A percentile compares a stretch with the other conserved stretches of the same genome.
phyloP scores from a whole-genome alignment of 2,329 filamentous ascomycete genomes.

The Parastagonospora avenae region DNA sequence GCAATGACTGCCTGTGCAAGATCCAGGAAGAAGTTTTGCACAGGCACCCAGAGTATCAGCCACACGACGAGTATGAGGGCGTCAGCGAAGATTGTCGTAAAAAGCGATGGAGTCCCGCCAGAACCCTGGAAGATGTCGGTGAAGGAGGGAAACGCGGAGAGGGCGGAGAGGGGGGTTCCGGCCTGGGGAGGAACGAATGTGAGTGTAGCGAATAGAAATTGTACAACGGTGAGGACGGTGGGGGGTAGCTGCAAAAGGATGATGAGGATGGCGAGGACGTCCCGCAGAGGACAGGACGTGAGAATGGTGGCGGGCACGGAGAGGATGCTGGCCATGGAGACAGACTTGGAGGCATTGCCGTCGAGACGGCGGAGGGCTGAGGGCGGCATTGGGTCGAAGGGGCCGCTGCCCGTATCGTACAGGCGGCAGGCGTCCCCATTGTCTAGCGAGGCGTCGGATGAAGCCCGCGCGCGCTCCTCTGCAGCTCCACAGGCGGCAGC shows the following conservation, averaged over 20 bases:
- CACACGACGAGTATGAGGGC: constrained; percentile 81
- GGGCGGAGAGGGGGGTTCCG: constrained; percentile 74
- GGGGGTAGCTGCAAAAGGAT: constrained; percentile 92
- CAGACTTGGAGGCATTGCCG: constrained; percentile 65
- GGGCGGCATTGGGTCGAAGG: constrained; percentile 45
- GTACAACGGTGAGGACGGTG: constrained; percentile 84
- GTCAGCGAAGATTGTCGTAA: constrained; percentile 84
- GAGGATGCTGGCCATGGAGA: constrained; percentile 70
- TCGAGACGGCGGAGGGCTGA: constrained; percentile 64
- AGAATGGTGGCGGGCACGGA: constrained; percentile 85
- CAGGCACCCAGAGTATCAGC: constrained; percentile 84
- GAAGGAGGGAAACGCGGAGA: constrained; percentile 76
- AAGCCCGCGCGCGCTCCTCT: constrained; percentile 46
- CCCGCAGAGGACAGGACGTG: constrained; percentile 85
- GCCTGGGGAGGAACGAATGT: constrained; percentile 84
- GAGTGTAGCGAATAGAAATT: constrained; percentile 88
- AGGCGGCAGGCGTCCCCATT: constrained; percentile 42
- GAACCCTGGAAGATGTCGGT: constrained; percentile 91
- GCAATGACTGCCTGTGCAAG: constrained; percentile 93
- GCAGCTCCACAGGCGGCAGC: constrained; percentile 9
- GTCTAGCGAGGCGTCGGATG: constrained; percentile 52
- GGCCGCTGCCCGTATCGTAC: constrained; percentile 31
- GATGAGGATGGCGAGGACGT: constrained; percentile 96
- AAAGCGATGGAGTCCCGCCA: constrained; percentile 81
- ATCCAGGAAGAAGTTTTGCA: constrained; percentile 87